A percentile compares a stretch with the other conserved stretches of the same genome.
Evolutionary conservation across 192 early-diverging fungal species (phyloP).

Genomic region (Entomortierella beljakovae): DNA sequence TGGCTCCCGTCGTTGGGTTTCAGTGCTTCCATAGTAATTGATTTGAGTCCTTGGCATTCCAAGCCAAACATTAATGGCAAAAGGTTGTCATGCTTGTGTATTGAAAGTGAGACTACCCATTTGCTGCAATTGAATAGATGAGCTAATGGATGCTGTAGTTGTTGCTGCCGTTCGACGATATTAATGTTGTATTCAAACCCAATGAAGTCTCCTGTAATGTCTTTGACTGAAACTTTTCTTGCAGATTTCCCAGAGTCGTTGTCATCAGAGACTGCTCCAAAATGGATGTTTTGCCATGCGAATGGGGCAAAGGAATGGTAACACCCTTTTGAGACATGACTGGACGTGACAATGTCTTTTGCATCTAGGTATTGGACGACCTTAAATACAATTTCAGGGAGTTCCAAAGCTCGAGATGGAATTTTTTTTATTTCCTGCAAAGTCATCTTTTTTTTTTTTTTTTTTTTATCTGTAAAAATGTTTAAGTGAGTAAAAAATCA

Average conservation of each 20-base stretch:
- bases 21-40: constrained; percentile 6
- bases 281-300: constrained; percentile 28
- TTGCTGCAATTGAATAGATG: background rate
- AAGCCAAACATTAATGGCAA: background rate
- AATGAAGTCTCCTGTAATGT: too few relatives aligned
- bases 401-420: background rate
- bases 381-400: constrained; percentile 16
- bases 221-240: background rate
- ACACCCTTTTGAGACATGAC: constrained; percentile 2
- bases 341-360: constrained; percentile 6
- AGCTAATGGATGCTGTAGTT: background rate
- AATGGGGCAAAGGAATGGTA: constrained; percentile 17
- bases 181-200: too few relatives aligned
- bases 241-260: background rate
- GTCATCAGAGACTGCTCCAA: background rate
- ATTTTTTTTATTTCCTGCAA: background rate
- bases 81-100: background rate
- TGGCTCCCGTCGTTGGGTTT: background rate
- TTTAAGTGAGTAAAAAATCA: too few relatives aligned
- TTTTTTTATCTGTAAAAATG: too few relatives aligned
- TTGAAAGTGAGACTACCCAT: background rate
- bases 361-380: constrained; percentile 18
- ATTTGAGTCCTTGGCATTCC: constrained; percentile 1
- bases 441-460: too few relatives aligned
- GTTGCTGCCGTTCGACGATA: background rate